Base-by-base conservation (phyloP, 2,329 filamentous ascomycete genomes). In the Xylaria hypoxylon region DNA sequence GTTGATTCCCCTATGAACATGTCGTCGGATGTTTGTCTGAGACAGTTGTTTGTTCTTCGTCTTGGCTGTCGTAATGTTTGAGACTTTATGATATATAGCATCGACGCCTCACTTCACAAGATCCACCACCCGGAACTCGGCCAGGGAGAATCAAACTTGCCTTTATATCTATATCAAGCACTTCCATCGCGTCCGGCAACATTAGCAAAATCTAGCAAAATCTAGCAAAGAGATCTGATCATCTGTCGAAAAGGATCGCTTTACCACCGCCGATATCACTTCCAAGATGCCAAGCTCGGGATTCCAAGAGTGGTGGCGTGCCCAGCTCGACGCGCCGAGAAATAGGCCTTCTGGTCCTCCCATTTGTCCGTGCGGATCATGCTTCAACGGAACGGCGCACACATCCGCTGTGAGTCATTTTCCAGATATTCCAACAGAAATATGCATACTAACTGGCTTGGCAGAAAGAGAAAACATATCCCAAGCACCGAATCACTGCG, bases 331-430 rank as follows among this genome's bases (percentile, higher is more conserved):
- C 22, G 71, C 71, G 28, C 67, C 70, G 5, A 70, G 70, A 24
- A 65, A 66, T 24, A 45, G 38, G 3, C 44, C 67, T 26, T 60
- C 67, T 31, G 42, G 68, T 11, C 59, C 70, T 55, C 59, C 73
- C 8, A 72, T 76, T 52, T 76, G 74, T 45, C 72, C 72, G 38
- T 76, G 74, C 42, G 64, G 68, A 19, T 70, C 73, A 24, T 76
- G 74, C 67, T 76, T 73, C 67, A 71, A 73, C 35, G 73, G 72
- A 7, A 70, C 67, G 5, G 62, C 65, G 1, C 67, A 68, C 60
- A 62, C 64, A 22, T 60, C 69, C 53, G 64, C 69, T 13, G 70
- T 72, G 58, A 61, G 26, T 62, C 68, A 56, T 66, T 68, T 62
- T 68, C 51, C 52, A 51, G 19, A 11, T 24, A 13, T 10, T 19